Evolutionary conservation across 495 filamentous ascomycete genomes (phyloP).

Genomic region (Hypoxylon subgilvum): DNA sequence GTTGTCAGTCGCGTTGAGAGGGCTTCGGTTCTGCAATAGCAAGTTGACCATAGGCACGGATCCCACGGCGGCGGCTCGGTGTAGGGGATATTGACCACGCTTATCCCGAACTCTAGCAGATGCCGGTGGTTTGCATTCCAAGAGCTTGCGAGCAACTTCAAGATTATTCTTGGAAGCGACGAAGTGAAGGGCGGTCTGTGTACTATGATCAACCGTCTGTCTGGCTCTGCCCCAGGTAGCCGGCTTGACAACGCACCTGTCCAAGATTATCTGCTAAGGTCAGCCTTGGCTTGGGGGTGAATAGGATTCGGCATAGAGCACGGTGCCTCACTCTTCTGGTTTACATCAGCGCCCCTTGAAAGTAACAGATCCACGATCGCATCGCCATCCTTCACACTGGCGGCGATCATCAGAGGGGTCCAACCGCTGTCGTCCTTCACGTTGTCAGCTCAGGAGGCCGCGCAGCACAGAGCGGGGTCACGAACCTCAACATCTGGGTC

Average conservation of each 20-base stretch:
- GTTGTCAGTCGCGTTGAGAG: slow-evolving; percentile 84
- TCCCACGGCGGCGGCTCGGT: slow-evolving; percentile 89
- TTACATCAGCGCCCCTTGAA: slow-evolving; percentile 80
- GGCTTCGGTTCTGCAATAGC: slow-evolving; percentile 77
- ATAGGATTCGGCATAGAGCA: background rate
- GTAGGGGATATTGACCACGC: slow-evolving; percentile 80
- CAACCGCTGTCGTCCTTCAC: slow-evolving; percentile 83
- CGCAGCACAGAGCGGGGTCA: background rate
- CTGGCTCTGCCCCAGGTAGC: background rate
- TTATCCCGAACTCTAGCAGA: slow-evolving; percentile 85
- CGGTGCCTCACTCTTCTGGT: slow-evolving; percentile 68
- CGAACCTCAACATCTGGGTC: slow-evolving; percentile 84
- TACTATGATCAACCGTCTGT: background rate
- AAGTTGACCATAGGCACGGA: slow-evolving; percentile 81
- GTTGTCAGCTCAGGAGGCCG: background rate
- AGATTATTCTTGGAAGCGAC: slow-evolving; percentile 86
- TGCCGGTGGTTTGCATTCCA: slow-evolving; percentile 71
- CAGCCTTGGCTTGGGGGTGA: slow-evolving; percentile 14
- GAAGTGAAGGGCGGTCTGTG: slow-evolving; percentile 87
- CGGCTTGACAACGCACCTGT: slow-evolving; percentile 53
- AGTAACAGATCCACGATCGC: slow-evolving; percentile 76
- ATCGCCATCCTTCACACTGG: slow-evolving; percentile 75
- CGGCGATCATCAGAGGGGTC: slow-evolving; percentile 94
- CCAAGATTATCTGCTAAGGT: slow-evolving; percentile 54
- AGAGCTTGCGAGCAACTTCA: slow-evolving; percentile 76